Percentiles rank a stretch among this genome's conserved stretches.
Evolutionary conservation across 2,329 filamentous ascomycete genomes (phyloP).

Genomic region (Fusarium burgessii): DNA sequence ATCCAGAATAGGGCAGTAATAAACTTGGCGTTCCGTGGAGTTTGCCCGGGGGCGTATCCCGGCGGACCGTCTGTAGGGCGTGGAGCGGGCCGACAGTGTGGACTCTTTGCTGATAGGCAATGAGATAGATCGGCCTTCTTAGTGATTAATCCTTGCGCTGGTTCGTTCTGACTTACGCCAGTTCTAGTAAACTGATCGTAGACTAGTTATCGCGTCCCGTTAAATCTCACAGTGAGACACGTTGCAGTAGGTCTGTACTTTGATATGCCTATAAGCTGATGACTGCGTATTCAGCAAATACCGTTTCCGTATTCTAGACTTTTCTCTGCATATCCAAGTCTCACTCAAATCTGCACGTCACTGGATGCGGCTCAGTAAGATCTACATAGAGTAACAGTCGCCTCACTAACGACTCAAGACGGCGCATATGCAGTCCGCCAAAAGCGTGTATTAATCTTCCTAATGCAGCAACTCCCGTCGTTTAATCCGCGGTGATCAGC

Average conservation of each 20-base stretch:
- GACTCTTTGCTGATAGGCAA: neutral
- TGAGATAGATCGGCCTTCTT: neutral
- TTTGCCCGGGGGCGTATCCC: neutral
- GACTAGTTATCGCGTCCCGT: neutral
- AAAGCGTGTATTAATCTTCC: conserved; percentile 9
- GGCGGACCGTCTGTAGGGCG: conserved; percentile 8
- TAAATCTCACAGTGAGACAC: neutral
- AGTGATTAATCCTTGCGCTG: neutral
- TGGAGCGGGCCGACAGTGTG: neutral
- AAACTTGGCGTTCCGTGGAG: neutral
- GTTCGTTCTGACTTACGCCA: neutral
- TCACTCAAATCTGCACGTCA: conserved; percentile 13
- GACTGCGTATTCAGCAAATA: neutral
- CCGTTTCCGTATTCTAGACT: neutral
- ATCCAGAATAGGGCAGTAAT: conserved; percentile 1
- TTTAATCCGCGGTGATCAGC: conserved; percentile 12
- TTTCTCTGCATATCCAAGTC: neutral
- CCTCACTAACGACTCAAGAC: neutral
- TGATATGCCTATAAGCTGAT: neutral
- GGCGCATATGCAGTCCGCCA: conserved; percentile 31
- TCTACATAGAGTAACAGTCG: conserved; percentile 4
- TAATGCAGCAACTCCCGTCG: neutral
- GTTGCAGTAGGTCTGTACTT: neutral
- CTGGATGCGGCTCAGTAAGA: conserved; percentile 34
- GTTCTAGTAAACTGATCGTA: conserved; percentile 6